A percentile compares a stretch with the other conserved stretches of the same genome.
These are phyloP conservation scores for Symmetrospora coprosmae DNA, from an alignment of 768 basidiomycete species.

Conservation along the genomic window DNA sequence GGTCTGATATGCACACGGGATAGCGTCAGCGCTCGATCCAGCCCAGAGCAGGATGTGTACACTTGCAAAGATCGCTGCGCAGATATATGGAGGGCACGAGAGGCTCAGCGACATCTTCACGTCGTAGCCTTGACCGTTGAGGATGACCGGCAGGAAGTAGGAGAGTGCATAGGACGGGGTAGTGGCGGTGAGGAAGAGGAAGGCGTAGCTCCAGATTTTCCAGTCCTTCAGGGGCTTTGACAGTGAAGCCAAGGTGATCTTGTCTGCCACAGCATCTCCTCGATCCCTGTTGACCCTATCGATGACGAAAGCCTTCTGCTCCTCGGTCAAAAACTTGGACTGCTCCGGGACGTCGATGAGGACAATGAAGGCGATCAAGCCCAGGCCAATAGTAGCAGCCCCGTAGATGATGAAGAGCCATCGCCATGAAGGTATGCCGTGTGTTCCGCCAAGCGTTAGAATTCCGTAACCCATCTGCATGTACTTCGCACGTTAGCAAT, in stretches of 20 bases:
- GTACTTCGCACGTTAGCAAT: background rate
- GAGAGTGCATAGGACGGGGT: constrained; percentile 23
- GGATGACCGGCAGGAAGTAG: constrained; percentile 34
- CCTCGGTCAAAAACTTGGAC: constrained; percentile 32
- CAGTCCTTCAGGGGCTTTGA: constrained; percentile 27
- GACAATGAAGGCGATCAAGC: constrained; percentile 28
- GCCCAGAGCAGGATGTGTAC: too few species aligned
- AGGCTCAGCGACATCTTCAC: constrained; percentile 20
- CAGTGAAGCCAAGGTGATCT: constrained; percentile 25
- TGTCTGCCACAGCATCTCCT: constrained; percentile 34
- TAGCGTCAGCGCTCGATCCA: too few species aligned
- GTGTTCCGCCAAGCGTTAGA: constrained; percentile 6
- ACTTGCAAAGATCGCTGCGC: background rate
- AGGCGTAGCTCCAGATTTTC: constrained; percentile 34
- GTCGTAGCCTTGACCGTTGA: constrained; percentile 33
- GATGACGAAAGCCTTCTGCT: constrained; percentile 30
- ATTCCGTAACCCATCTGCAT: constrained; percentile 23
- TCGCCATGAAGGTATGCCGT: constrained; percentile 32
- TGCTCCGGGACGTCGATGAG: constrained; percentile 37
- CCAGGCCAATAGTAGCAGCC: constrained; percentile 30
- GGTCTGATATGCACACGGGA: too few species aligned
- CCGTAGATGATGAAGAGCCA: constrained; percentile 32
- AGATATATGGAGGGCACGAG: constrained; percentile 1
- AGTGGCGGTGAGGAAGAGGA: constrained; percentile 32
- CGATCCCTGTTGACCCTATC: constrained; percentile 34